phyloP scores from a whole-genome alignment of 108 stramenopile species.

The Cyclotella baltica region DNA sequence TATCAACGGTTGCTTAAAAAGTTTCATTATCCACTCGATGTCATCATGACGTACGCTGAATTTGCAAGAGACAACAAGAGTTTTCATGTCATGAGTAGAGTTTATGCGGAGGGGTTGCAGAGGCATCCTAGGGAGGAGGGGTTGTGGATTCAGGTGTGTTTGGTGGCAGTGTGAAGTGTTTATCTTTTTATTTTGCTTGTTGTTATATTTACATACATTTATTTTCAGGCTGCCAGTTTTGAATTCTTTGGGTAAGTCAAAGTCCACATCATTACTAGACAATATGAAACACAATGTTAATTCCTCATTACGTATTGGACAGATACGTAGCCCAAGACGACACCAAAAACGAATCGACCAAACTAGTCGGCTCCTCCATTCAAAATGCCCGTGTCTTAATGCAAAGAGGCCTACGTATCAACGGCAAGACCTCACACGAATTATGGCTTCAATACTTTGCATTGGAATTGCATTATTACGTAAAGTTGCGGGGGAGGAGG shows the following conservation, averaged over 20 bases:
- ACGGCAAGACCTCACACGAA: conserved; percentile 61
- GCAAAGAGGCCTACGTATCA: conserved; percentile 84
- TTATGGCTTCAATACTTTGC: conserved; percentile 87
- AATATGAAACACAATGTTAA: background rate
- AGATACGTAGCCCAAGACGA: conserved; percentile 16
- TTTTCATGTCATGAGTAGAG: conserved; percentile 55
- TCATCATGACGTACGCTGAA: conserved; percentile 76
- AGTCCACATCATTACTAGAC: conserved; percentile 12
- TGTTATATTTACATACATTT: background rate
- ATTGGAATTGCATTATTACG: conserved; percentile 85
- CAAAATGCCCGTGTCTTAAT: conserved; percentile 82
- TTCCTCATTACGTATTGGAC: background rate
- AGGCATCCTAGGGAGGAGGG: conserved; percentile 76
- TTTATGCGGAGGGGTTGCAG: conserved; percentile 86
- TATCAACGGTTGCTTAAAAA: conserved; percentile 78
- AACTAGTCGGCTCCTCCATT: conserved; percentile 55
- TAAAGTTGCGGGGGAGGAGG: conserved; percentile 73
- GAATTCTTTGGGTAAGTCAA: conserved; percentile 76
- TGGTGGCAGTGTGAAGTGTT: too few species aligned
- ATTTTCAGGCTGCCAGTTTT: conserved; percentile 70
- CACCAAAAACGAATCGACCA: conserved; percentile 28
- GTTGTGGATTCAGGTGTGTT: conserved; percentile 70
- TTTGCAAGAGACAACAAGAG: conserved; percentile 68
- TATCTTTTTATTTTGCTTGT: background rate
- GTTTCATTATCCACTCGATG: conserved; percentile 70